A percentile compares a stretch with the other conserved stretches of the same genome.
These are phyloP conservation scores for Xylaria longipes DNA, from an alignment of 495 filamentous ascomycete genomes.

Conservation along the genomic window DNA sequence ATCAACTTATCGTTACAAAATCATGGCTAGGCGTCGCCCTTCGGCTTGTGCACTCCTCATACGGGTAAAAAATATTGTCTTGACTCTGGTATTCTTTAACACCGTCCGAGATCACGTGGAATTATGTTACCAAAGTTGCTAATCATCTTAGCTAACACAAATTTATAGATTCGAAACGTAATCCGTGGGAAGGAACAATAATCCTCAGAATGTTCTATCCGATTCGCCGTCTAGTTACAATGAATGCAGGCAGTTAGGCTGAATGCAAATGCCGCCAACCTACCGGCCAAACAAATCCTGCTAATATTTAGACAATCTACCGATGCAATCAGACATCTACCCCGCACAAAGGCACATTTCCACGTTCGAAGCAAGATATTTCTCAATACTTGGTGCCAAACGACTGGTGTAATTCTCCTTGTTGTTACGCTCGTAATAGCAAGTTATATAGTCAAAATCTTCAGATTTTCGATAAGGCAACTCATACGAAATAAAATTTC, in stretches of 20 bases:
- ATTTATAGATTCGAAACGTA: background rate
- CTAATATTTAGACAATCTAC: background rate
- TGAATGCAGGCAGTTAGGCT: slow-evolving; percentile 37
- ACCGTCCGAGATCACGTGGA: background rate
- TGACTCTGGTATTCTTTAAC: background rate
- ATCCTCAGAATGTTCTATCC: background rate
- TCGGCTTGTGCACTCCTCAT: background rate
- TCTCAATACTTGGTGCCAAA: background rate
- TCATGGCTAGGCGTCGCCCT: background rate
- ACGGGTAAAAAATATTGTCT: background rate
- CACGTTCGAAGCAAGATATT: background rate
- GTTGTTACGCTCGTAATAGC: too few relatives aligned
- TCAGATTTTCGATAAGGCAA: background rate
- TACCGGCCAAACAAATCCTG: background rate
- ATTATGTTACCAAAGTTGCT: slow-evolving; percentile 7
- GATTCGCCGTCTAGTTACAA: slow-evolving; percentile 20
- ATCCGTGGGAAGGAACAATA: background rate
- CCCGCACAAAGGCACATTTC: background rate
- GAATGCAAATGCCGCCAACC: slow-evolving; percentile 24
- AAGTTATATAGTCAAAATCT: background rate
- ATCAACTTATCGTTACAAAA: background rate
- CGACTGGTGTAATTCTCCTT: background rate
- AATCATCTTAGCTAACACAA: slow-evolving; percentile 17
- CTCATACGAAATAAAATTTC: background rate
- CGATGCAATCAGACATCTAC: background rate